Percentiles rank a stretch among this genome's conserved stretches.
phyloP scores from a whole-genome alignment of 2,329 filamentous ascomycete genomes.

The Alternaria incomplexa region DNA sequence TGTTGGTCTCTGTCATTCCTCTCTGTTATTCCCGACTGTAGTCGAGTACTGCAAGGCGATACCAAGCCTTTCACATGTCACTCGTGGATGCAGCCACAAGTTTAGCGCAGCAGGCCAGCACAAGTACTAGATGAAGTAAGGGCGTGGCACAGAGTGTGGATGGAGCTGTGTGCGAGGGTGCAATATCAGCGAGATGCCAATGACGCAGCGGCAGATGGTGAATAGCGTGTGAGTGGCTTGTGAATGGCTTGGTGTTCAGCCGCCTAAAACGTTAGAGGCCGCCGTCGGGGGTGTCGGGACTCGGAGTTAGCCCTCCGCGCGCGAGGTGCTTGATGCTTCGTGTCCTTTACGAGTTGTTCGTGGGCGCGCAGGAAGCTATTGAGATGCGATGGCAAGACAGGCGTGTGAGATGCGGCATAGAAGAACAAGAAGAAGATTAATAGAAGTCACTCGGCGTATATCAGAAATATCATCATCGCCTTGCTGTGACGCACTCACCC shows the following conservation, averaged over 20 bases:
- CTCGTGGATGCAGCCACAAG: not conserved
- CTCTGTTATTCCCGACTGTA: not conserved
- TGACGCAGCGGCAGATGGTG: slow-evolving; percentile 1
- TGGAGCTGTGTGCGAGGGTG: not conserved
- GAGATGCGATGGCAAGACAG: not conserved
- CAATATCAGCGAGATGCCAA: slow-evolving; percentile 1
- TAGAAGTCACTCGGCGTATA: not conserved
- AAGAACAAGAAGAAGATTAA: too few relatives aligned
- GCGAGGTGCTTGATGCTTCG: slow-evolving; percentile 17
- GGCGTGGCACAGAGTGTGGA: not conserved
- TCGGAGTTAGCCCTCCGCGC: slow-evolving; percentile 17
- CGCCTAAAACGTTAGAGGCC: not conserved
- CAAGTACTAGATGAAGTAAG: not conserved
- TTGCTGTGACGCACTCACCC: not conserved
- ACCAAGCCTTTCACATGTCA: not conserved
- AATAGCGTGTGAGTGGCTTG: not conserved
- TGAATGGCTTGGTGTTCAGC: slow-evolving; percentile 5
- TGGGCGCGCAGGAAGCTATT: not conserved
- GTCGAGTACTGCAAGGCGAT: not conserved
- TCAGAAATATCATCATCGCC: not conserved
- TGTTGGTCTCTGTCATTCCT: not conserved
- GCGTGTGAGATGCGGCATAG: not conserved
- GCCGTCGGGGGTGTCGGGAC: slow-evolving; percentile 6
- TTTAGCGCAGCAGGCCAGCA: not conserved
- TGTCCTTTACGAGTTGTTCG: slow-evolving; percentile 5